Base-by-base conservation (phyloP, 495 filamentous ascomycete species). In the Aspergillus bertholletiae region DNA sequence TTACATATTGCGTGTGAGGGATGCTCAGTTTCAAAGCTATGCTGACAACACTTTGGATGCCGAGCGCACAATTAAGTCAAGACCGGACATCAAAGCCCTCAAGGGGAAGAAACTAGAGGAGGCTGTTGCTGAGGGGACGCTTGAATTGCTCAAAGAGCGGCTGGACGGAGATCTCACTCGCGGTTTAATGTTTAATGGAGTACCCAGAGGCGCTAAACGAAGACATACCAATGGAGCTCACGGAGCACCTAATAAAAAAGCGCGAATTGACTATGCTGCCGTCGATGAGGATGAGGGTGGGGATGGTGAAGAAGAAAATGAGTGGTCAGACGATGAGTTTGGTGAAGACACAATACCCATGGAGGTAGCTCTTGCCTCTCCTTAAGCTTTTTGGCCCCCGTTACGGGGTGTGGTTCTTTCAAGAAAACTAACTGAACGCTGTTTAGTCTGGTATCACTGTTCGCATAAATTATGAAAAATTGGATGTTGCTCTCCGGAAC, bases 381-480 rank as follows among this genome's bases (percentile, higher is more conserved):
- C 15, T 11, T 13, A 12, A 35, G n/a, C 8, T 23, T 13, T 8
- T 18, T 11, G 24, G 6, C 18, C 13, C 27, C 27, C 21, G 5
- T 2, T 20, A 5, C 18, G 8, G 18, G 1, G 20, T 5, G 22
- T 43, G 5, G 3, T 43, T 21, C 20, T 43, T 7, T 7, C 20
- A 21, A 22, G 17, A 7, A 12, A 27, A 26, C 56, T 59, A 27
- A 54, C 46, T 17, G 20, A 32, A 41, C 26, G 6, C 2, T 18
- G 15, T 12, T 28, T 20, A 85, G 81, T 71, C 80, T 27, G 71
- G 86, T 49, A 69, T 90, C 48, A 80, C 89, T 20, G 74, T 97
- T 43, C 84, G 88, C 26, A 77, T 97, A 22, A 96, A 96, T 67
- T 87, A 90, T 64, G 87, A 89, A 32, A 96, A 92, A 63, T 86